phyloP scores from a whole-genome alignment of 306 rosid genomes.

The Dryas drummondii region DNA sequence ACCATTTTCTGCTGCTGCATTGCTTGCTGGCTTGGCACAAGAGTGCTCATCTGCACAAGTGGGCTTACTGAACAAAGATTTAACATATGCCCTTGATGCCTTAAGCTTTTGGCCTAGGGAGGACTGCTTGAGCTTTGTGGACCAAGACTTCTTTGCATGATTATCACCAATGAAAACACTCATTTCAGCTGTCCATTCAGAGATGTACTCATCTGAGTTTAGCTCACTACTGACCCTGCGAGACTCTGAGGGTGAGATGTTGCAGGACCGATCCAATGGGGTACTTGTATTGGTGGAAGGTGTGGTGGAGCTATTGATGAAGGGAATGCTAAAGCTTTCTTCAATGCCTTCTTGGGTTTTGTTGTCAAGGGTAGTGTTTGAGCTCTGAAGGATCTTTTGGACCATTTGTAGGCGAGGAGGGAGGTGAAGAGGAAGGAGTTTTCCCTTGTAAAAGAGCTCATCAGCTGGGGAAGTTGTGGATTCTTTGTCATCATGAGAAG shows the following conservation, averaged over 20 bases:
- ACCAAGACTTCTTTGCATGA: slow-evolving; percentile 55
- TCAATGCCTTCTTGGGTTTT: slow-evolving; percentile 37
- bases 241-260: slow-evolving; percentile 62
- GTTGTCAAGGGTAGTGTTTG: slow-evolving; percentile 30
- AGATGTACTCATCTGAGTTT: slow-evolving; percentile 53
- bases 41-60: slow-evolving; percentile 50
- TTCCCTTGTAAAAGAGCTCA: slow-evolving; percentile 96
- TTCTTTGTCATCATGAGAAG: slow-evolving; percentile 41
- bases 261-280: slow-evolving; percentile 47
- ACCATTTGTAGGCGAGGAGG: slow-evolving; percentile 96
- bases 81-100: slow-evolving; percentile 66
- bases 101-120: slow-evolving; percentile 56
- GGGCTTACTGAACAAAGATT: slow-evolving; percentile 64
- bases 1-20: slow-evolving; percentile 29
- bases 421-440: slow-evolving; percentile 90
- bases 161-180: slow-evolving; percentile 31
- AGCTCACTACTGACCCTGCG: slow-evolving; percentile 64
- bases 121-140: slow-evolving; percentile 62
- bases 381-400: slow-evolving; percentile 50
- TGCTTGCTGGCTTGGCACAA: slow-evolving; percentile 45
- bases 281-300: slow-evolving; percentile 36
- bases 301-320: slow-evolving; percentile 27
- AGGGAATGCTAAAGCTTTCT: slow-evolving; percentile 36
- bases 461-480: slow-evolving; percentile 75
- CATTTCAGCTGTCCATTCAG: slow-evolving; percentile 47